Evolutionary conservation across 352 stramenopile species (phyloP).

Genomic region (Hyaloperonospora brassicae): DNA sequence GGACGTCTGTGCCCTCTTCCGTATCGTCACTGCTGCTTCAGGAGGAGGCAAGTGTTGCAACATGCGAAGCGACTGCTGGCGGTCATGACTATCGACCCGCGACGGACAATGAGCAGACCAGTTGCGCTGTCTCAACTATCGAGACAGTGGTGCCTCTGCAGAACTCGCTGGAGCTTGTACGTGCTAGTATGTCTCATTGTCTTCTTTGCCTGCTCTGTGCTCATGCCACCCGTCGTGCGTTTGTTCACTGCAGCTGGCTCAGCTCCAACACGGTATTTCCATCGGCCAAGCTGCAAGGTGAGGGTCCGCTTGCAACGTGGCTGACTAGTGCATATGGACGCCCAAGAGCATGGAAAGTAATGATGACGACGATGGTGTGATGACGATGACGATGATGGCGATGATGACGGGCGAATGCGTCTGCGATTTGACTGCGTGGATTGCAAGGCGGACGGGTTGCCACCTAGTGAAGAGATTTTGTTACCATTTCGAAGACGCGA

Average conservation of each 20-base stretch:
- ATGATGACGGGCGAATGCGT: too few relatives aligned
- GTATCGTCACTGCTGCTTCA: constrained; percentile 2
- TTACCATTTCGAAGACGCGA: too few relatives aligned
- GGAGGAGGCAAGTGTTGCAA: constrained; percentile 15
- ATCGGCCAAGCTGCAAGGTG: constrained; percentile 34
- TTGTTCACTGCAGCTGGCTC: constrained; percentile 27
- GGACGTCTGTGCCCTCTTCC: background rate
- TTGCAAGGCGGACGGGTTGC: too few relatives aligned
- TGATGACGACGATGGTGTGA: too few relatives aligned
- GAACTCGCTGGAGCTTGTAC: constrained; percentile 57
- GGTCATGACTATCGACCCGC: constrained; percentile 32
- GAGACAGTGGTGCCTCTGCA: constrained; percentile 65
- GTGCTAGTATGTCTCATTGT: constrained; percentile 6
- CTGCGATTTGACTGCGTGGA: too few relatives aligned
- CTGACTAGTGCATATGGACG: background rate
- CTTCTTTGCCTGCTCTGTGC: background rate
- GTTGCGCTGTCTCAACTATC: constrained; percentile 63
- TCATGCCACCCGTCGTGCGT: background rate
- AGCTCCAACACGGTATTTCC: constrained; percentile 50
- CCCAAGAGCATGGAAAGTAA: too few relatives aligned
- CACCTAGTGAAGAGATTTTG: too few relatives aligned
- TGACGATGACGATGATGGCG: too few relatives aligned
- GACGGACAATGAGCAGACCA: constrained; percentile 40
- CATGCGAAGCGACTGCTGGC: constrained; percentile 28
- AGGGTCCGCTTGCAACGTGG: constrained; percentile 6